phyloP scores from a whole-genome alignment of 2,329 filamentous ascomycete species.

The Aspergillus clavatus region DNA sequence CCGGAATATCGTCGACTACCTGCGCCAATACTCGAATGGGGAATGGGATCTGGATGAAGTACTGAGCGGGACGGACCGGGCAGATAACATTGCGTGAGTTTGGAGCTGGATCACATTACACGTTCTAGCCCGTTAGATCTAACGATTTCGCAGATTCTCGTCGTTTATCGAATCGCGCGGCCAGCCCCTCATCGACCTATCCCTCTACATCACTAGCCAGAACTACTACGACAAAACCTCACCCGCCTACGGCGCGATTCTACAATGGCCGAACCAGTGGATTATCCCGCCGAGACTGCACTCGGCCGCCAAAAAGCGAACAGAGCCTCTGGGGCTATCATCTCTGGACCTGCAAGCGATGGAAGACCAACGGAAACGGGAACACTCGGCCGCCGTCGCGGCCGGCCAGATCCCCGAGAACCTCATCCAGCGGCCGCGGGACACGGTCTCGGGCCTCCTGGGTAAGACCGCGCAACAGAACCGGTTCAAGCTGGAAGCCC shows the following conservation, averaged over 20 bases:
- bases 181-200: slow-evolving; percentile 76
- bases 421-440: slow-evolving; percentile 52
- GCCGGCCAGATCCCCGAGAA: slow-evolving; percentile 42
- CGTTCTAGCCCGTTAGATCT: not conserved
- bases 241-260: slow-evolving; percentile 71
- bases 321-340: slow-evolving; percentile 64
- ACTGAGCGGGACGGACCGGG: slow-evolving; percentile 40
- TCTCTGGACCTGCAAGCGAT: slow-evolving; percentile 59
- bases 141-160: slow-evolving; percentile 35
- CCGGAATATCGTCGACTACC: slow-evolving; percentile 50
- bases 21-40: slow-evolving; percentile 44
- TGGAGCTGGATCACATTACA: not conserved
- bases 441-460: slow-evolving; percentile 58
- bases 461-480: slow-evolving; percentile 64
- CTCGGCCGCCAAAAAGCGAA: slow-evolving; percentile 63
- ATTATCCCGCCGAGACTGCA: slow-evolving; percentile 71
- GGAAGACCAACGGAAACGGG: slow-evolving; percentile 37
- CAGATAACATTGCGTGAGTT: slow-evolving; percentile 49
- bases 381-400: slow-evolving; percentile 37
- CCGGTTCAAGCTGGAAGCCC: slow-evolving; percentile 68
- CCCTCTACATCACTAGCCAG: slow-evolving; percentile 80
- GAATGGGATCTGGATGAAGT: slow-evolving; percentile 47
- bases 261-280: slow-evolving; percentile 86
- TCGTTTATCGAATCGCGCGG: slow-evolving; percentile 71
- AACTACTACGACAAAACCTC: slow-evolving; percentile 78